Evolutionary conservation across 2,329 filamentous ascomycete species (phyloP), one percentile per base, ranked within the genome.

Genomic region (Pyrenochaeta sp.): DNA sequence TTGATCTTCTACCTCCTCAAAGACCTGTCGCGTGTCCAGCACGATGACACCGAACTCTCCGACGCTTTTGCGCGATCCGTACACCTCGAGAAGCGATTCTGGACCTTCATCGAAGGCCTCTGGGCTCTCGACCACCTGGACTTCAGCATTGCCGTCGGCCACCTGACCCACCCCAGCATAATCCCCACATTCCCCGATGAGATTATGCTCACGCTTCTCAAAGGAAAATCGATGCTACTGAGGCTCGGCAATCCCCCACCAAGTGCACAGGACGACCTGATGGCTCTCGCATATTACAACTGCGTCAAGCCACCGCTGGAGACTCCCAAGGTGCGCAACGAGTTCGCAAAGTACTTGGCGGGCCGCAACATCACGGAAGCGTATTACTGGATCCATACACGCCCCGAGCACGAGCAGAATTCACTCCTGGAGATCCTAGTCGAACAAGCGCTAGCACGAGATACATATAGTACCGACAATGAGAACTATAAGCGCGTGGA

Each of bases 1-100:
- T 80, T 94, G 34, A 78, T 95, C 53, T 95, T 89, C 77, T 96
- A 95, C 68, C 76, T 95, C 26, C 80, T 95, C 3, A 86, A 90
- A 61, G 89, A 95, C 67, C 82, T 87, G 63, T 82, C 87, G 26
- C 71, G 73, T 9, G 65, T 74, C 19, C 53, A 59, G 7, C 59
- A 67, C 32, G 76, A 80, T 37, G 76, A 77, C 14, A 76, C 78
- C 3, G 71, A 79, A 13, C 77, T 81, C 23, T 61, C 76, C 6
- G 77, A 84, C 2, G 77, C 65, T 1, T 90, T 93, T 57, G 83
- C 85, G 11, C 71, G 73, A 28, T 74, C 74, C 17, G 84, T 84
- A 4, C 84, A 86, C 51, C 78, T 95, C 37, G 89, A 90, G 1
- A 78, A 80, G 41, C 89, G 86, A 55, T 95, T 93, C 68, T 84